Percentiles rank a stretch among this genome's conserved stretches.
Conservation (phyloP, 2,329 filamentous ascomycete species). For the Xylaria sp. region DNA sequence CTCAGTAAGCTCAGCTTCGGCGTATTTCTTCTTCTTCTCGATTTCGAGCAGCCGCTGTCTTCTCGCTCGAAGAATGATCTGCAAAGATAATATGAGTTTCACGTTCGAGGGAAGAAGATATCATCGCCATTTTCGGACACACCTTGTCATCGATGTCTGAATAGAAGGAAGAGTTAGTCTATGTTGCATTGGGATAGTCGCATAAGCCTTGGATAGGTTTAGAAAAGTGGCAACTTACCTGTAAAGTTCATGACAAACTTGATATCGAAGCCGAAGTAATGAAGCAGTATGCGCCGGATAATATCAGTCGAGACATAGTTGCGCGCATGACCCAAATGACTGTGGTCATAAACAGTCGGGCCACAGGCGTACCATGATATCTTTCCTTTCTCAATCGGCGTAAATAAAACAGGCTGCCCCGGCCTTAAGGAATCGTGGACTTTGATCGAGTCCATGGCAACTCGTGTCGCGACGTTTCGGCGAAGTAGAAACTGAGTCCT, state of each 20-base stretch:
- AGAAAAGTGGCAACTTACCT: slow-evolving; percentile 13
- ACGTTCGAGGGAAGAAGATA: slow-evolving; percentile 66
- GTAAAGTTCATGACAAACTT: slow-evolving; percentile 95
- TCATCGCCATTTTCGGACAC: slow-evolving; percentile 65
- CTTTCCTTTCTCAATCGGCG: slow-evolving; percentile 75
- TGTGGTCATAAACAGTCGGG: slow-evolving; percentile 82
- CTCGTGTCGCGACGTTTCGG: slow-evolving; percentile 51
- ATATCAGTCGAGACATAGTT: slow-evolving; percentile 95
- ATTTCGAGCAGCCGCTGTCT: slow-evolving; percentile 84
- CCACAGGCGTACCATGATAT: slow-evolving; percentile 91
- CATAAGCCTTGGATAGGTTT: not conserved
- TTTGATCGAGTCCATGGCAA: slow-evolving; percentile 68
- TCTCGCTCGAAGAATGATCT: slow-evolving; percentile 72
- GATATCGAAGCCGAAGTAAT: slow-evolving; percentile 86
- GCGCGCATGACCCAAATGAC: slow-evolving; percentile 81
- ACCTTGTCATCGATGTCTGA: slow-evolving; percentile 79
- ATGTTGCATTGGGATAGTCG: not conserved
- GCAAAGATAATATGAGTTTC: slow-evolving; percentile 60
- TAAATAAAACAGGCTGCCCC: slow-evolving; percentile 76
- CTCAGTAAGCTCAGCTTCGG: slow-evolving; percentile 57
- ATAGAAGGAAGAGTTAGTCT: slow-evolving; percentile 16
- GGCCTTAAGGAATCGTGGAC: slow-evolving; percentile 83
- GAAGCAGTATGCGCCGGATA: slow-evolving; percentile 80
- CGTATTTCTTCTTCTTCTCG: slow-evolving; percentile 74
- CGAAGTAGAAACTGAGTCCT: slow-evolving; percentile 42